A percentile compares a stretch with the other conserved stretches of the same genome.
Evolutionary conservation across 2,329 filamentous ascomycete species (phyloP).

Genomic region (Penicillium digitatum): DNA sequence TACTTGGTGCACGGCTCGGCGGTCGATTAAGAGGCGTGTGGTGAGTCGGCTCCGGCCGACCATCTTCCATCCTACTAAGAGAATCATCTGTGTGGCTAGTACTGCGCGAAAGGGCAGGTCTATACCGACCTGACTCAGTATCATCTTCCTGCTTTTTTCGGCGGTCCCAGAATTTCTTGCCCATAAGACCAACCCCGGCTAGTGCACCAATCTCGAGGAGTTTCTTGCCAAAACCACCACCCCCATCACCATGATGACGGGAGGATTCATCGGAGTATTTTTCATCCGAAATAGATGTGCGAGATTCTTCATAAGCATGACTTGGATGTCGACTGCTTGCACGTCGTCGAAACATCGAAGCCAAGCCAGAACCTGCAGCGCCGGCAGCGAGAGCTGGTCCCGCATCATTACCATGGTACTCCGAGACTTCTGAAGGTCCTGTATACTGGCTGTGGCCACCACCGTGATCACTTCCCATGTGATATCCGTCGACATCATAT

Average conservation of each 20-base stretch:
- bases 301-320: conserved; percentile 45
- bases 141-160: conserved; percentile 53
- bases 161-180: conserved; percentile 56
- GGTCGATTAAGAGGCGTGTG: conserved; percentile 33
- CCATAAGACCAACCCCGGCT: conserved; percentile 60
- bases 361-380: conserved; percentile 56
- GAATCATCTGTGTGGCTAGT: conserved; percentile 41
- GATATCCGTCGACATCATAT: conserved; percentile 50
- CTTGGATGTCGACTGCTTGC: conserved; percentile 45
- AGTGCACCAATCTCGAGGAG: conserved; percentile 59
- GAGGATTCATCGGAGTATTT: conserved; percentile 58
- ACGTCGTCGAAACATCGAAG: conserved; percentile 46
- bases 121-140: conserved; percentile 52
- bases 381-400: conserved; percentile 48
- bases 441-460: conserved; percentile 56
- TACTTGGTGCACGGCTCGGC: conserved; percentile 32
- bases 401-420: conserved; percentile 44
- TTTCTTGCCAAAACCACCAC: conserved; percentile 58
- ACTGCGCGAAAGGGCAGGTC: conserved; percentile 49
- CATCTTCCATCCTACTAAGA: conserved; percentile 50
- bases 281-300: conserved; percentile 61
- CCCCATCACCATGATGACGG: conserved; percentile 17
- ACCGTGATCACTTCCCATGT: conserved; percentile 53
- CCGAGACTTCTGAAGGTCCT: conserved; percentile 50
- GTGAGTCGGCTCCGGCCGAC: conserved; percentile 45